phyloP scores from a whole-genome alignment of 73 alveolate species.

The Tetrahymena malaccensis region DNA sequence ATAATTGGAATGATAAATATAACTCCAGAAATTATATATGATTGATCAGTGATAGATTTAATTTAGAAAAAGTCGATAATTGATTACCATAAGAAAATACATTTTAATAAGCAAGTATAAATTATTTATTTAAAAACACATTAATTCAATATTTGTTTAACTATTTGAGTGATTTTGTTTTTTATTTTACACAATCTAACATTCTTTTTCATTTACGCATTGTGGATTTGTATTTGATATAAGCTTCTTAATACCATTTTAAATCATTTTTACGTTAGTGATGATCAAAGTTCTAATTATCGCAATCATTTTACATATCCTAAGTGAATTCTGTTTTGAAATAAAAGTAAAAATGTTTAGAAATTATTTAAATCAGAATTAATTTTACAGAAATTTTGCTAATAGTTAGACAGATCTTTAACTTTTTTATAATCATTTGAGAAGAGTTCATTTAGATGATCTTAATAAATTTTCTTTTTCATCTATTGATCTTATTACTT shows the following conservation, averaged over 20 bases:
- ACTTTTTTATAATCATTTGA: not conserved
- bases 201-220: slow-evolving; percentile 17
- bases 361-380: too few species aligned
- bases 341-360: not conserved
- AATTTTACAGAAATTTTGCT: slow-evolving; percentile 7
- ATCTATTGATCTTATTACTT: slow-evolving; percentile 27
- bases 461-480: slow-evolving; percentile 33
- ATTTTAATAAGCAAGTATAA: not conserved
- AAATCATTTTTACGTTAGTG: slow-evolving; percentile 33
- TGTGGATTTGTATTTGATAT: slow-evolving; percentile 19
- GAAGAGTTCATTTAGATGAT: slow-evolving; percentile 34
- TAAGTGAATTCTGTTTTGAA: slow-evolving; percentile 12
- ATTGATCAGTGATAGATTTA: not conserved
- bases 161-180: not conserved
- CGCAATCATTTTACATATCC: slow-evolving; percentile 40
- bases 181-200: not conserved
- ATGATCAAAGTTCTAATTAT: slow-evolving; percentile 28
- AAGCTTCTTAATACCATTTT: slow-evolving; percentile 33
- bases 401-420: slow-evolving; percentile 4
- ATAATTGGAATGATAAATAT: not conserved
- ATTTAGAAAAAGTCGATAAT: not conserved
- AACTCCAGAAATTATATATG: not conserved
- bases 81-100: not conserved
- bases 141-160: too few species aligned
- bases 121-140: not conserved